A percentile compares a stretch with the other conserved stretches of the same genome.
Evolutionary conservation across 176 grass and related monocot species (phyloP).

Genomic region (Carex scoparia): DNA sequence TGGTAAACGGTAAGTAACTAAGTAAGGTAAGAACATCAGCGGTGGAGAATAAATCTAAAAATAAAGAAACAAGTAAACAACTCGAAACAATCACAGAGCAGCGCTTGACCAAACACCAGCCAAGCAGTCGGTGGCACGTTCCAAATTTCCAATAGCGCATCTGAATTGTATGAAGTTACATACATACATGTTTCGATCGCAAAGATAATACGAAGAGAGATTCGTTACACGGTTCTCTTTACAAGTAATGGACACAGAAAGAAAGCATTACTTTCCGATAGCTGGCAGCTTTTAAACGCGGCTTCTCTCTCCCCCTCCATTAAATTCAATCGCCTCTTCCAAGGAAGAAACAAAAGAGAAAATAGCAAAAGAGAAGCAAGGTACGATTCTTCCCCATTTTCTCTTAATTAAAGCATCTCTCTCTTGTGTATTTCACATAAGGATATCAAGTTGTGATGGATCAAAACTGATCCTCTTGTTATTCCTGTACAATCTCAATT

Average conservation of each 20-base stretch:
- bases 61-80: slow-evolving; percentile 20
- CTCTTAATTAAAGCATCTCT: neutral
- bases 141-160: neutral
- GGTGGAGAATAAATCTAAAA: neutral
- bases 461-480: slow-evolving; percentile 3
- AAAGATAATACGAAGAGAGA: neutral
- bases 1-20: neutral
- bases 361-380: neutral
- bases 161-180: neutral
- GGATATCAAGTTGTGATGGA: neutral
- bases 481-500: neutral
- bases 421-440: neutral
- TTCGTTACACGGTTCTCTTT: neutral
- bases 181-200: neutral
- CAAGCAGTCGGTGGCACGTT: slow-evolving; percentile 27
- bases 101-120: neutral
- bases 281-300: slow-evolving; percentile 27
- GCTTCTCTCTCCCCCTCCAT: neutral
- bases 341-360: slow-evolving; percentile 3
- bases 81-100: neutral
- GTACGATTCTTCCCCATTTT: neutral
- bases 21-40: neutral
- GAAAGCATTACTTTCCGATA: neutral
- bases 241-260: neutral
- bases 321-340: neutral